phyloP scores from a whole-genome alignment of 2,329 filamentous ascomycete genomes.

The Ceratocystis albifundus region DNA sequence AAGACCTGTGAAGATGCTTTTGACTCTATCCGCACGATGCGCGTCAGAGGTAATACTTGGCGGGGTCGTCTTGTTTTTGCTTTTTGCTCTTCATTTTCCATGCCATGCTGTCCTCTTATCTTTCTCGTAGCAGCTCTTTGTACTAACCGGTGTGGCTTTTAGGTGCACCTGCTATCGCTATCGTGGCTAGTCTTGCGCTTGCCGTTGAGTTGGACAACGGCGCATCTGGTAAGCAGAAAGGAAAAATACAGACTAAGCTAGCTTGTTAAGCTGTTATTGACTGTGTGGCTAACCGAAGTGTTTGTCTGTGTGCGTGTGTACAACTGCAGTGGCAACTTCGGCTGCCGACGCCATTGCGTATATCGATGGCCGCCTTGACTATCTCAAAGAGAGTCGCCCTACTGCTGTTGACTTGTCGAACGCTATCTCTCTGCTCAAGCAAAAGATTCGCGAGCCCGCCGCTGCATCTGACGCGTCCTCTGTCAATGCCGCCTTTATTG shows the following conservation, averaged over 20 bases:
- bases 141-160: background rate
- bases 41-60: conserved; percentile 44
- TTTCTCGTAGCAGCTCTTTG: background rate
- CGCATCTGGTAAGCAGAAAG: conserved; percentile 32
- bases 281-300: background rate
- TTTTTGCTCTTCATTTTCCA: background rate
- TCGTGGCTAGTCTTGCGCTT: conserved; percentile 83
- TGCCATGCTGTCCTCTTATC: background rate
- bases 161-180: conserved; percentile 81
- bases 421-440: conserved; percentile 69
- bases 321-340: conserved; percentile 34
- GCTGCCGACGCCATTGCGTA: conserved; percentile 52
- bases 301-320: conserved; percentile 26
- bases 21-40: conserved; percentile 71
- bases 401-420: conserved; percentile 93
- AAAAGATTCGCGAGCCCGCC: conserved; percentile 43
- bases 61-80: background rate
- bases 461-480: conserved; percentile 34
- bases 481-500: conserved; percentile 60
- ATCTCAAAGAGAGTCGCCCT: conserved; percentile 76
- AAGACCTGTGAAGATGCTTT: conserved; percentile 63
- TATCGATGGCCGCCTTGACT: conserved; percentile 68
- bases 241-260: background rate
- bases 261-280: too few species aligned
- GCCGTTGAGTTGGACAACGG: conserved; percentile 67